Percentiles rank a stretch among this genome's conserved stretches.
Conservation (phyloP, 768 basidiomycete species). For the Daedalea quercina region DNA sequence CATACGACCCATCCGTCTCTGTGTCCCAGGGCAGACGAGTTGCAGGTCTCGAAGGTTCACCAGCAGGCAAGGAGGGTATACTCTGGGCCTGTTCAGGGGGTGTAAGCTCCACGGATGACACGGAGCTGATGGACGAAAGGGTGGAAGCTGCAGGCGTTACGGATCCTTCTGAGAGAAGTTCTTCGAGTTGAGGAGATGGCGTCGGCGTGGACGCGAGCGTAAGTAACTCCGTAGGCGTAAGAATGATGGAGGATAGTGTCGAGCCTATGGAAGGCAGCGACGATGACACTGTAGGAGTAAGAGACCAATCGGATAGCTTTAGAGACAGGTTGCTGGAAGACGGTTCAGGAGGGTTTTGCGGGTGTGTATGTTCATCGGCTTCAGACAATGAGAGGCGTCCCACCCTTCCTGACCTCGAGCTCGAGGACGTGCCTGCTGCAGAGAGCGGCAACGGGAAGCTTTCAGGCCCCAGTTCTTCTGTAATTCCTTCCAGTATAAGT, state of each 20-base stretch:
- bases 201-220: no score
- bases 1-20: conserved; percentile 64
- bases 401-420: no score
- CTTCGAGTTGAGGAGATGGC: no score
- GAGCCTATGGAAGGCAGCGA: conserved; percentile 7
- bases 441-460: no score
- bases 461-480: no score
- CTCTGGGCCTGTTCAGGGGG: no score
- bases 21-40: conserved; percentile 45
- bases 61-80: no score
- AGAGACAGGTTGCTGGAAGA: no score
- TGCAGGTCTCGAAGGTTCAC: conserved; percentile 30
- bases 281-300: conserved; percentile 28
- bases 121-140: conserved; percentile 16
- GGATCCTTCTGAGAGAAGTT: conserved; percentile 29
- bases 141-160: conserved; percentile 21
- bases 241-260: conserved; percentile 7
- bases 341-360: no score
- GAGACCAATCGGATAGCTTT: conserved; percentile 15
- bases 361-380: no score
- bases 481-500: no score
- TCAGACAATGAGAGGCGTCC: no score
- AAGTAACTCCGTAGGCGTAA: conserved; percentile 23
- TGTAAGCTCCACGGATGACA: conserved; percentile 19
- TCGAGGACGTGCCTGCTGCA: conserved; percentile 2